phyloP scores from a whole-genome alignment of 345 rosid genomes.

The Salix arbutifolia region DNA sequence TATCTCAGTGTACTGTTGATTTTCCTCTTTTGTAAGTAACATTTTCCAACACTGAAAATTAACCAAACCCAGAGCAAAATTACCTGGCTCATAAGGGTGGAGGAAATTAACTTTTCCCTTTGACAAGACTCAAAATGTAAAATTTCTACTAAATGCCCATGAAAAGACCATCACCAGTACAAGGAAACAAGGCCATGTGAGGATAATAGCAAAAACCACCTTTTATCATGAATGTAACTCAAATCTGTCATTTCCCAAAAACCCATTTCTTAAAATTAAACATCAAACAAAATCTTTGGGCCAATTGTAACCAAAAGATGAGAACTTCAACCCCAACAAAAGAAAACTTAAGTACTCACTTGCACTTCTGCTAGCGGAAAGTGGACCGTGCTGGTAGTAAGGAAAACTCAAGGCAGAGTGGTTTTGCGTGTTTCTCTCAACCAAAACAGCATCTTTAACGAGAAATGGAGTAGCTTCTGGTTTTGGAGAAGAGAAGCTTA shows the following conservation, averaged over 20 bases:
- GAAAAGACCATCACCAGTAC: slow-evolving; percentile 19
- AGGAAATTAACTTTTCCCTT: not conserved
- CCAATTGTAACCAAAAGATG: not conserved
- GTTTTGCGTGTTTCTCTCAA: slow-evolving; percentile 30
- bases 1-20: not conserved
- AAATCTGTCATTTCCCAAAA: slow-evolving; percentile 12
- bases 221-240: slow-evolving; percentile 5
- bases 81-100: not conserved
- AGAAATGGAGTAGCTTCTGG: slow-evolving; percentile 32
- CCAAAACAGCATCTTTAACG: slow-evolving; percentile 28
- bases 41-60: not conserved
- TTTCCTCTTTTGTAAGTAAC: not conserved
- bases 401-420: slow-evolving; percentile 16
- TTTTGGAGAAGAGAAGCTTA: slow-evolving; percentile 51
- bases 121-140: slow-evolving; percentile 17
- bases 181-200: not conserved
- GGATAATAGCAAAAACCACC: slow-evolving; percentile 1
- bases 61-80: slow-evolving; percentile 8
- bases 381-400: slow-evolving; percentile 26
- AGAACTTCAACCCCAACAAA: slow-evolving; percentile 1
- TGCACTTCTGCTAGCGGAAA: slow-evolving; percentile 31
- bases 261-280: slow-evolving; percentile 17
- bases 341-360: slow-evolving; percentile 21
- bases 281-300: not conserved
- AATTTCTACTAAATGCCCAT: slow-evolving; percentile 9